These are phyloP conservation scores for Agrostemma githago DNA, from an alignment of 148 eudicot genomes.

Conservation along the genomic window DNA sequence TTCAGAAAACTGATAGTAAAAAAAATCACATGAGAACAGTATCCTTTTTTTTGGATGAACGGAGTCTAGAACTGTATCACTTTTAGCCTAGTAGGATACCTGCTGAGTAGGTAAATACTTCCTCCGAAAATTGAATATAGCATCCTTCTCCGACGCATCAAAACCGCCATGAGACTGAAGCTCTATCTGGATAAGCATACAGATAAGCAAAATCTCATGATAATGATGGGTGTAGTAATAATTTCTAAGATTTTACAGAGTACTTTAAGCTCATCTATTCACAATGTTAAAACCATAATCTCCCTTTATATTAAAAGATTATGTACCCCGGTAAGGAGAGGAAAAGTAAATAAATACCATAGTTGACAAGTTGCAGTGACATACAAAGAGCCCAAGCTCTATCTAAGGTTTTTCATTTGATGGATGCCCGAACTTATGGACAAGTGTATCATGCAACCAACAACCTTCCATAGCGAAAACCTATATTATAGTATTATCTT, in stretches of 20 bases:
- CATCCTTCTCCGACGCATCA: conserved; percentile 62
- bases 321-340: not conserved
- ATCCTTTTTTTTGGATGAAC: not conserved
- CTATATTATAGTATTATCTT: not conserved
- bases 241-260: not conserved
- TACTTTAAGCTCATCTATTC: not conserved
- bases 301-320: not conserved
- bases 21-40: not conserved
- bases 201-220: not conserved
- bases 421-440: not conserved
- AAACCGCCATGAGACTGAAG: conserved; percentile 49
- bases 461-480: not conserved
- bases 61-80: not conserved
- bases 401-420: not conserved
- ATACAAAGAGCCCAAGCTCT: not conserved
- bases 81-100: conserved; percentile 33
- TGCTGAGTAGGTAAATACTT: conserved; percentile 93
- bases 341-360: not conserved
- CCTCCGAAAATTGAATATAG: conserved; percentile 76
- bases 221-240: not conserved
- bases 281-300: not conserved
- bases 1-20: conserved; percentile 3
- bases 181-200: conserved; percentile 54
- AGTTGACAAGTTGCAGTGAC: not conserved
- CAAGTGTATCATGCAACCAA: not conserved